Evolutionary conservation across 129 eudicot species (phyloP).

Genomic region (Flaveria linearis): DNA sequence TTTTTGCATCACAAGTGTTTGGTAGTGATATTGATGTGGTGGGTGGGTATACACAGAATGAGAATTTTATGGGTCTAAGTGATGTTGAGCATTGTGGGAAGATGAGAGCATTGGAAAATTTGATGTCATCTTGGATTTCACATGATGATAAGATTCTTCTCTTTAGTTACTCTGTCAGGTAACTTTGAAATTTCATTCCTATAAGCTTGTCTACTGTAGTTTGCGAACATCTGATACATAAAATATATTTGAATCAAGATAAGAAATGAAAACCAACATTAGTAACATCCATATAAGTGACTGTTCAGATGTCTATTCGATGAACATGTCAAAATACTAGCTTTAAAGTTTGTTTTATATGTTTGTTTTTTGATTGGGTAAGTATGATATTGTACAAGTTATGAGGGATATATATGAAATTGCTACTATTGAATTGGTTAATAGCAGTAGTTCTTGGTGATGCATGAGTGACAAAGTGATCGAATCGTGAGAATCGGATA

Average conservation of each 20-base stretch:
- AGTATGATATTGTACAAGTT: too few species aligned
- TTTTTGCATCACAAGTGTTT: conserved; percentile 70
- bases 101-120: conserved; percentile 82
- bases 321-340: not conserved
- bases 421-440: too few species aligned
- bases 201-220: not conserved
- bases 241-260: not conserved
- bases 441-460: not conserved
- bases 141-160: conserved; percentile 85
- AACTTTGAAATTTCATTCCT: not conserved
- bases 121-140: conserved; percentile 78
- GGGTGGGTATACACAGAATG: conserved; percentile 64
- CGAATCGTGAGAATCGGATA: not conserved
- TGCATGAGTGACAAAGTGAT: not conserved
- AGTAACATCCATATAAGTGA: not conserved
- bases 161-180: conserved; percentile 96
- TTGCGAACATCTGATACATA: conserved; percentile 3
- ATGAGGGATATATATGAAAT: too few species aligned
- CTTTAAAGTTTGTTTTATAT: not conserved
- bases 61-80: conserved; percentile 88
- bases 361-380: too few species aligned
- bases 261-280: not conserved
- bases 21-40: conserved; percentile 76
- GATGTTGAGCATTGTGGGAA: conserved; percentile 90
- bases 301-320: not conserved